phyloP scores from a whole-genome alignment of 768 basidiomycete genomes.

The Tricholoma sp. region DNA sequence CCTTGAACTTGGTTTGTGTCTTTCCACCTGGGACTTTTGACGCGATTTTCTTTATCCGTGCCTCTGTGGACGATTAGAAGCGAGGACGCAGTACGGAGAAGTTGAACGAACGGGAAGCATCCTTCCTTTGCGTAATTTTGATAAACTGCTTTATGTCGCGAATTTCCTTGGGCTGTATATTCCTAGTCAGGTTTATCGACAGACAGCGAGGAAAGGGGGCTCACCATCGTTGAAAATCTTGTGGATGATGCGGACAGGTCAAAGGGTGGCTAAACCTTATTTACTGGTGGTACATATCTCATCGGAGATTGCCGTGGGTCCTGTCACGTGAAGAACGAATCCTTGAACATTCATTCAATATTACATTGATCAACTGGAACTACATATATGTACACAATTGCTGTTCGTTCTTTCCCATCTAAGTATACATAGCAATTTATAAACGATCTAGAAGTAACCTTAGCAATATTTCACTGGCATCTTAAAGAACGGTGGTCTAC shows the following conservation, averaged over 20 bases:
- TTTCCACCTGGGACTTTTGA: conserved; percentile 65
- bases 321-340: background rate
- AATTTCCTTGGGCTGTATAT: conserved; percentile 88
- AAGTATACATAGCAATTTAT: conserved; percentile 4
- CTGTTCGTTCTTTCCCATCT: background rate
- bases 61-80: conserved; percentile 51
- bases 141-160: conserved; percentile 98
- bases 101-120: conserved; percentile 79
- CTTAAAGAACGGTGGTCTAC: conserved; percentile 5
- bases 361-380: background rate
- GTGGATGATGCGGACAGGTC: conserved; percentile 21
- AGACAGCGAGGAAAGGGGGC: conserved; percentile 11
- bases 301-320: conserved; percentile 19
- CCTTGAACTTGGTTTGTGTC: conserved; percentile 94
- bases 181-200: conserved; percentile 5
- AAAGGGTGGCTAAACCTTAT: conserved; percentile 33
- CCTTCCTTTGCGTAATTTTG: conserved; percentile 94
- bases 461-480: background rate
- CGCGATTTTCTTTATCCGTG: conserved; percentile 94
- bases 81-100: conserved; percentile 1
- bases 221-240: conserved; percentile 40
- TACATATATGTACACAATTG: background rate
- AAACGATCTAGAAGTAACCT: conserved; percentile 6
- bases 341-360: background rate
- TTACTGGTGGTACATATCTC: conserved; percentile 20